Evolutionary conservation across 208 protist genomes (phyloP).

Genomic region (Trypanosoma platydactyli): DNA sequence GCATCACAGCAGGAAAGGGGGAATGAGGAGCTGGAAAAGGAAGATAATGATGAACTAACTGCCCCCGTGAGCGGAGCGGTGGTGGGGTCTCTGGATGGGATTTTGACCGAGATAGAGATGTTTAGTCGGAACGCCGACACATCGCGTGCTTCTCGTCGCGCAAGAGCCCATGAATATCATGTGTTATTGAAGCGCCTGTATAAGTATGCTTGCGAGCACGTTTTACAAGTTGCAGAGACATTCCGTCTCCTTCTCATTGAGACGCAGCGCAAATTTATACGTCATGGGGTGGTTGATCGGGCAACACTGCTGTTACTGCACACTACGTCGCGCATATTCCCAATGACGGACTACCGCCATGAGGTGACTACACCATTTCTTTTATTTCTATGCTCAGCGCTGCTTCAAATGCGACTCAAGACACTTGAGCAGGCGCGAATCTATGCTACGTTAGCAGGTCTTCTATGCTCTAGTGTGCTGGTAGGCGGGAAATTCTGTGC

Average conservation of each 20-base stretch:
- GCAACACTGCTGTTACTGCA: slow-evolving; percentile 62
- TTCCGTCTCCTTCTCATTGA: slow-evolving; percentile 79
- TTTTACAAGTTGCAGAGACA: slow-evolving; percentile 56
- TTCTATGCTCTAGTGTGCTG: slow-evolving; percentile 43
- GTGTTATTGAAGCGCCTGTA: slow-evolving; percentile 49
- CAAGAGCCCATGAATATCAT: slow-evolving; percentile 30
- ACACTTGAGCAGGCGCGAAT: slow-evolving; percentile 44
- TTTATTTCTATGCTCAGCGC: slow-evolving; percentile 63
- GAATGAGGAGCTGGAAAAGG: neutral
- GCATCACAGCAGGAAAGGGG: neutral
- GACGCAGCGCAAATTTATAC: slow-evolving; percentile 63
- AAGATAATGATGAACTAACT: slow-evolving; percentile 35
- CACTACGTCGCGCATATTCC: slow-evolving; percentile 68
- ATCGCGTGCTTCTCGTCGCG: neutral
- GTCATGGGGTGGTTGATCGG: slow-evolving; percentile 33
- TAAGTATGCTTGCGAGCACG: slow-evolving; percentile 49
- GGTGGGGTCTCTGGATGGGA: slow-evolving; percentile 7
- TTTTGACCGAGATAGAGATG: slow-evolving; percentile 10
- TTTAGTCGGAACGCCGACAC: slow-evolving; percentile 20
- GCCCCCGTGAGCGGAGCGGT: slow-evolving; percentile 21
- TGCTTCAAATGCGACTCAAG: slow-evolving; percentile 66
- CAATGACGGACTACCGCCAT: slow-evolving; percentile 79
- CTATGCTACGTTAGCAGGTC: slow-evolving; percentile 46
- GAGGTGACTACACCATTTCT: slow-evolving; percentile 74
- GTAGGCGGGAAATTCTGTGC: slow-evolving; percentile 48